These are phyloP conservation scores for Chaetomiaceae sp. DNA, from an alignment of 2,329 filamentous ascomycete species.

Conservation along the genomic window DNA sequence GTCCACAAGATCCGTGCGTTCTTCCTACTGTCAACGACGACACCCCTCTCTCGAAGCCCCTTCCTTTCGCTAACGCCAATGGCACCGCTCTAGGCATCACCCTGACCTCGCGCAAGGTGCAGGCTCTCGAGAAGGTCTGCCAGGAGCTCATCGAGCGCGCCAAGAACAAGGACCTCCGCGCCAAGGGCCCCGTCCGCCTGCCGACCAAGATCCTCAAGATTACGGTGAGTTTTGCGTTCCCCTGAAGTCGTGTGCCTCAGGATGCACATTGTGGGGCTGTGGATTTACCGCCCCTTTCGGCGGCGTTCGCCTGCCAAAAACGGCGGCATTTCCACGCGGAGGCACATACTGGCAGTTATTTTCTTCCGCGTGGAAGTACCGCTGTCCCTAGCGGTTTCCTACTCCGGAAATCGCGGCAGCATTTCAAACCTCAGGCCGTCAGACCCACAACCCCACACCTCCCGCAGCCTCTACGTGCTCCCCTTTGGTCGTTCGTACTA, in stretches of 20 bases:
- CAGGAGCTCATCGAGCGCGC: constrained; percentile 96
- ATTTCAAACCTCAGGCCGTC: no score
- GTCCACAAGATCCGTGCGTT: constrained; percentile 20
- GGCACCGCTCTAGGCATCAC: constrained; percentile 23
- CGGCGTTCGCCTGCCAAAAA: no score
- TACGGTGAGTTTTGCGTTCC: constrained; percentile 12
- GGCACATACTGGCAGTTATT: no score
- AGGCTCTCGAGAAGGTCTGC: constrained; percentile 96
- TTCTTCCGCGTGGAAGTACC: no score
- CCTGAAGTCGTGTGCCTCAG: neutral
- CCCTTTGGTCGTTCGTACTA: neutral
- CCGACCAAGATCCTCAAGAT: constrained; percentile 28
- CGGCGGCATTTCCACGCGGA: no score
- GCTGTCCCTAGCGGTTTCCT: no score
- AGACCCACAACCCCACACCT: no score
- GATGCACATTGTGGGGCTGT: no score
- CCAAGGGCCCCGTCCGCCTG: constrained; percentile 89
- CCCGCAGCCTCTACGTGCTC: no score
- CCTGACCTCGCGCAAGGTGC: constrained; percentile 75
- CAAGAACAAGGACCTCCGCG: constrained; percentile 95
- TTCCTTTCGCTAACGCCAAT: constrained; percentile 13
- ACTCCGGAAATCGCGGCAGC: no score
- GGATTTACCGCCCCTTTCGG: no score
- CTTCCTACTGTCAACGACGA: neutral
- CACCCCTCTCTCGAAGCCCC: neutral